These are phyloP conservation scores for Rhododendron williamsianum DNA, from an alignment of 148 eudicot genomes.

Conservation along the genomic window DNA sequence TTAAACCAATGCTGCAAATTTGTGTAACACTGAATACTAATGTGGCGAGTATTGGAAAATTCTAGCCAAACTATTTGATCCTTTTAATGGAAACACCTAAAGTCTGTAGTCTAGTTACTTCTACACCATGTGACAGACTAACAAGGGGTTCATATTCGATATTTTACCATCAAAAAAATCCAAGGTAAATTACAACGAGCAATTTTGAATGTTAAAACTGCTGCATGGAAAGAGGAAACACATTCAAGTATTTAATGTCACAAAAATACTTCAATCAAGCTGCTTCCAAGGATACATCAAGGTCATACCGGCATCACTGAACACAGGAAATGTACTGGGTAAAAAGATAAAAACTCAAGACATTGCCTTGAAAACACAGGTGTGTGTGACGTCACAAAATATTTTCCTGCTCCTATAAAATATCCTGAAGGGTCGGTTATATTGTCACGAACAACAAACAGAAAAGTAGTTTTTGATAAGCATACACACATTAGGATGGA, in stretches of 20 bases:
- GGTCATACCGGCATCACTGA: not conserved
- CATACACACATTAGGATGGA: not conserved
- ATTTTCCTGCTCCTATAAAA: not conserved
- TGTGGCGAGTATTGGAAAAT: not conserved
- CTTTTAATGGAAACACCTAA: not conserved
- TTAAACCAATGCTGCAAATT: not conserved
- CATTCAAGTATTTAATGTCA: not conserved
- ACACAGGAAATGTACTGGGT: not conserved
- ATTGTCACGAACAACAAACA: not conserved
- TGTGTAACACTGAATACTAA: not conserved
- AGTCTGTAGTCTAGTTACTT: not conserved
- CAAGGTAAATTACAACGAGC: not conserved
- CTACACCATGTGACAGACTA: not conserved
- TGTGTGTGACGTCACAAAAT: not conserved
- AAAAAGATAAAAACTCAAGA: not conserved
- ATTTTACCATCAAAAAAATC: not conserved
- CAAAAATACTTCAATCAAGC: not conserved
- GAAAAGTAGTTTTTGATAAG: not conserved
- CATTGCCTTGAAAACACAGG: not conserved
- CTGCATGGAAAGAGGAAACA: not conserved
- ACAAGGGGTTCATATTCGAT: not conserved
- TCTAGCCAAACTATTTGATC: not conserved
- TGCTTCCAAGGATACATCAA: not conserved
- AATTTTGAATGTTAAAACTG: not conserved
- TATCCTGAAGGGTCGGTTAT: not conserved